These are phyloP conservation scores for Aegilops tauschii DNA, from an alignment of 176 grass and related monocot species.

Conservation along the genomic window DNA sequence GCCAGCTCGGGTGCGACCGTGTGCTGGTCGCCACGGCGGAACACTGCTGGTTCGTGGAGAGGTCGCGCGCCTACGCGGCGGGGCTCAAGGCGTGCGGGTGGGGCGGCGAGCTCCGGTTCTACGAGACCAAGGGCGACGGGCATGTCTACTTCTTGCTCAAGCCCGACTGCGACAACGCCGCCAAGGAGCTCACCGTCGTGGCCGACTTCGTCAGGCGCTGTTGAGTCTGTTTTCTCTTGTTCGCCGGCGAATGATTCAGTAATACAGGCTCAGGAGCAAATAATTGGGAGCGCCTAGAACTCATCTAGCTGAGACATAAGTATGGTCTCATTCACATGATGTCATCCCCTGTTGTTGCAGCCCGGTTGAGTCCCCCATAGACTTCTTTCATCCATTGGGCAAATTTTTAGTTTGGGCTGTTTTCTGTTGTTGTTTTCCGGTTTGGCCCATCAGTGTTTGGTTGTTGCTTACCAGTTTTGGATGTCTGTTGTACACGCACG, in stretches of 20 bases:
- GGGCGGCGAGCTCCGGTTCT: slow-evolving; percentile 50
- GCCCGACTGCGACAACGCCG: slow-evolving; percentile 45
- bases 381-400: too few relatives aligned
- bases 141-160: slow-evolving; percentile 61
- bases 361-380: too few relatives aligned
- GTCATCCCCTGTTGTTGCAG: too few relatives aligned
- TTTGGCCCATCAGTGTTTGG: too few relatives aligned
- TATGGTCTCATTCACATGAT: too few relatives aligned
- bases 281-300: too few relatives aligned
- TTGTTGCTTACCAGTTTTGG: too few relatives aligned
- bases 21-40: slow-evolving; percentile 71
- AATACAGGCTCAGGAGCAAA: neutral
- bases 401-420: too few relatives aligned
- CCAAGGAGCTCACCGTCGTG: slow-evolving; percentile 55
- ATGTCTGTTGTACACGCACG: too few relatives aligned
- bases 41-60: slow-evolving; percentile 58
- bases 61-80: slow-evolving; percentile 56
- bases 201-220: slow-evolving; percentile 38
- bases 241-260: neutral
- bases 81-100: slow-evolving; percentile 53
- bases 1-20: slow-evolving; percentile 36
- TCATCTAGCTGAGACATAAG: too few relatives aligned
- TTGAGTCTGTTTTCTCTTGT: neutral
- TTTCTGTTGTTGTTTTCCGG: too few relatives aligned
- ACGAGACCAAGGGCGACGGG: slow-evolving; percentile 55